Evolutionary conservation across 345 rosid genomes (phyloP).

Genomic region (Dovyalis caffra): DNA sequence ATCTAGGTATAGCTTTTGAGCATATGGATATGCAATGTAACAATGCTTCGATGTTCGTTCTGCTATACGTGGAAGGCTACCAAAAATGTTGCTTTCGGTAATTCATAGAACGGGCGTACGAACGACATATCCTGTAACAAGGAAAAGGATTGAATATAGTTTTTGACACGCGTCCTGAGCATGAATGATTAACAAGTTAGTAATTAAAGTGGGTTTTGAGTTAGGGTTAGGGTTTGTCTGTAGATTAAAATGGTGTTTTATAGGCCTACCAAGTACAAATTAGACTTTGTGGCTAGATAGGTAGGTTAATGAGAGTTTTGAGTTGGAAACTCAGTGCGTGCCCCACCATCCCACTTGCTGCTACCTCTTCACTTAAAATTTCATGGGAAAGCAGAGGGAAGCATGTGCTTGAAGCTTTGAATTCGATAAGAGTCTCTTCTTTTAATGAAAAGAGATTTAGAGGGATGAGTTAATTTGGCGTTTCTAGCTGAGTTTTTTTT

Average conservation of each 20-base stretch:
- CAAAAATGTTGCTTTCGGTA: constrained; percentile 27
- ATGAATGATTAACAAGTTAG: constrained; percentile 15
- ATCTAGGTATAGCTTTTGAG: too few relatives aligned
- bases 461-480: constrained; percentile 43
- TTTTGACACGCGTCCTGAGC: constrained; percentile 27
- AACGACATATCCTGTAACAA: too few relatives aligned
- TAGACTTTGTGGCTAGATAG: background rate
- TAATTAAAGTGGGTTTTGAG: constrained; percentile 15
- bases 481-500: constrained; percentile 19
- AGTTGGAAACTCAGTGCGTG: constrained; percentile 26
- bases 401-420: constrained; percentile 71
- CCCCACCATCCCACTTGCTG: constrained; percentile 36
- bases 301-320: constrained; percentile 20
- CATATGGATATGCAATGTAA: background rate
- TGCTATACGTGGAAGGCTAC: constrained; percentile 20
- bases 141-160: too few relatives aligned
- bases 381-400: constrained; percentile 37
- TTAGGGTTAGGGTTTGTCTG: background rate
- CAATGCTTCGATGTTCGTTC: constrained; percentile 13
- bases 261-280: constrained; percentile 13
- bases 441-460: constrained; percentile 60
- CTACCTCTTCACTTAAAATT: constrained; percentile 24
- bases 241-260: too few relatives aligned
- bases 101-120: too few relatives aligned
- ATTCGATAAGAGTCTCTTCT: constrained; percentile 56